Base-by-base conservation (phyloP, 1,284 basidiomycete genomes). In the Amanita bisporigera region DNA sequence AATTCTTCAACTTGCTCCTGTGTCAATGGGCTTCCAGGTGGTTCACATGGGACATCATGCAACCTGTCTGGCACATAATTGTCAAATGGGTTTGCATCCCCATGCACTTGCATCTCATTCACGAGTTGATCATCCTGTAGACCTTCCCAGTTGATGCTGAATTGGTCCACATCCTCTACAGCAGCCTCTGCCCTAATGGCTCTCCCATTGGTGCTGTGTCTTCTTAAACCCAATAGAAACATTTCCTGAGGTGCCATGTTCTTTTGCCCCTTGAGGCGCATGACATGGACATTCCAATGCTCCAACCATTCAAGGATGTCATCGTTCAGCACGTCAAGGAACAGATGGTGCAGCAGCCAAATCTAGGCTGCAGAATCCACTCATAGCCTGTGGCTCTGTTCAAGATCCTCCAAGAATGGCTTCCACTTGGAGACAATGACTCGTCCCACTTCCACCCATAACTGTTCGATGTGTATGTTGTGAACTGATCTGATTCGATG, bases 291-390 rank as follows among this genome's bases (percentile, higher is more conserved):
- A 58, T 79, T 78, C 77, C 76, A 77, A 11, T 57, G 26, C 52
- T 71, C 66, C 4, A 67, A 66, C 68, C 71, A 80, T 69, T 54
- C 0, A 14, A 7, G 17, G 19, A 73, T 61, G 55, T 76, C 69
- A 1, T 70, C 17, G 54, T 79, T 80, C 54, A 78, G 72, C 0
- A 65, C 54, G 9, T 49, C 38, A 9, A 79, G 69, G 63, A 79
- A 79, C 2, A 80, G 71, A 57, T 70, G 64, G 33, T 77, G 77
- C 4, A 79, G 64, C 14, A 78, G 71, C 77, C 76, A 78, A 17
- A 78, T 67, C 47, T 78, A 76, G 3, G 40, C 58, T 5, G 58
- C 31, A 29, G 67, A 61, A 60, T 75, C 64, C 33, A 60, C 52
- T 52, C 75, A 55, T 14, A 77, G 70, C 12, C 73, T 69, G 64